Evolutionary conservation across 2,329 filamentous ascomycete species (phyloP).

Genomic region (Fusarium haematococcum): DNA sequence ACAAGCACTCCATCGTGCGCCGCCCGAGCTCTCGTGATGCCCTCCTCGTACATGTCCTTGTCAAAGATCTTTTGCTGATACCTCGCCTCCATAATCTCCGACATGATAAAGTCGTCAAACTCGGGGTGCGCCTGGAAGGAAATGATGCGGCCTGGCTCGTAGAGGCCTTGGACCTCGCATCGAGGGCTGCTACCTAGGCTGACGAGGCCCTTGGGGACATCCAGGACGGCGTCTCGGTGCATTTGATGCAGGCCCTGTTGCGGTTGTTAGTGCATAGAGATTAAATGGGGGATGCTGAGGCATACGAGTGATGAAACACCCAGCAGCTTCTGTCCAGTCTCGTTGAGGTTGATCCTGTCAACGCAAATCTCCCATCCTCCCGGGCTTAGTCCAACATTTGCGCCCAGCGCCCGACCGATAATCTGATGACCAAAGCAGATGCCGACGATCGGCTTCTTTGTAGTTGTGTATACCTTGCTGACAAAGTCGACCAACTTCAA

Average conservation of each 20-base stretch:
- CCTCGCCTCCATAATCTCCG: constrained; percentile 45
- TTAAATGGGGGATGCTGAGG: fast-evolving
- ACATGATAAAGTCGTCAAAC: constrained; percentile 53
- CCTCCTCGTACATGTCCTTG: constrained; percentile 44
- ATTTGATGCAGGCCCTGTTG: constrained; percentile 54
- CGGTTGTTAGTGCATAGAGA: neutral
- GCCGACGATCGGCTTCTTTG: constrained; percentile 52
- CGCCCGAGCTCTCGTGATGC: constrained; percentile 40
- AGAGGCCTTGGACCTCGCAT: constrained; percentile 56
- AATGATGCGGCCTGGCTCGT: constrained; percentile 50
- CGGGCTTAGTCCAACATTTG: constrained; percentile 51
- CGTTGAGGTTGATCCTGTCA: constrained; percentile 50
- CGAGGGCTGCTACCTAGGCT: constrained; percentile 53
- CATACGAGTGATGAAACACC: constrained; percentile 44
- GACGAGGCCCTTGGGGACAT: constrained; percentile 50
- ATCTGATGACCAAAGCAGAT: constrained; percentile 63
- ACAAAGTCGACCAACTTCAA: constrained; percentile 52
- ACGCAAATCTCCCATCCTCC: constrained; percentile 58
- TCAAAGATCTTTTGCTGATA: constrained; percentile 43
- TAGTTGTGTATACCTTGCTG: constrained; percentile 39
- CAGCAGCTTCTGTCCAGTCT: constrained; percentile 52
- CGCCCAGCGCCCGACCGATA: constrained; percentile 54
- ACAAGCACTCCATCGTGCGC: constrained; percentile 46
- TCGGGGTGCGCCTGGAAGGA: constrained; percentile 60
- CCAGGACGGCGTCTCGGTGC: constrained; percentile 57